These are phyloP conservation scores for Fusarium sp. DNA, from an alignment of 2,329 filamentous ascomycete species.

Conservation along the genomic window DNA sequence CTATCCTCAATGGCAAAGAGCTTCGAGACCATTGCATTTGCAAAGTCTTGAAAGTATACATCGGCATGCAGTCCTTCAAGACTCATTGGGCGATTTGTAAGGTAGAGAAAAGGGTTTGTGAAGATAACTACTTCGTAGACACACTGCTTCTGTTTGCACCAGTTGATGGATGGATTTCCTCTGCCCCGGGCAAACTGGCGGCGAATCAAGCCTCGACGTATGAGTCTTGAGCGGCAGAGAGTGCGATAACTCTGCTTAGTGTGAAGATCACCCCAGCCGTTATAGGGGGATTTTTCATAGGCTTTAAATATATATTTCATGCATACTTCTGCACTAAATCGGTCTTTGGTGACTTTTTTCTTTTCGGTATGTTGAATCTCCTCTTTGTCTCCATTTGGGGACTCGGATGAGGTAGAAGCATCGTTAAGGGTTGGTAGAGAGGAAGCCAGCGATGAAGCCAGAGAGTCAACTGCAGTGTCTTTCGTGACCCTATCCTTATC, in stretches of 20 bases:
- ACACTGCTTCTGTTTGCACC: constrained; percentile 39
- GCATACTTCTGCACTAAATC: background rate
- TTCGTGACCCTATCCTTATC: background rate
- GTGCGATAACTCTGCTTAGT: constrained; percentile 9
- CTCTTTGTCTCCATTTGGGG: background rate
- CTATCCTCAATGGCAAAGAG: constrained; percentile 18
- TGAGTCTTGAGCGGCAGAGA: constrained; percentile 25
- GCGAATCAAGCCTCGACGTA: constrained; percentile 28
- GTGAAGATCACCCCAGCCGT: background rate
- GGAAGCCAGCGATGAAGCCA: background rate
- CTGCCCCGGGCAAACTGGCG: constrained; percentile 40
- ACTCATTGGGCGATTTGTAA: constrained; percentile 17
- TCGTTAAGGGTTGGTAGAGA: too few relatives aligned
- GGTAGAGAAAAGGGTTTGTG: constrained; percentile 12
- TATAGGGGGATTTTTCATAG: background rate
- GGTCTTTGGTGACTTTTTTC: background rate
- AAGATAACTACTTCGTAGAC: constrained; percentile 18
- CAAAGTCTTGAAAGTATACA: constrained; percentile 40
- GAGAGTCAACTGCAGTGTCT: background rate
- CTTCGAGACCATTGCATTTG: constrained; percentile 17
- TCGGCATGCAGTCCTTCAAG: constrained; percentile 10
- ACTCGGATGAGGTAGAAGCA: background rate
- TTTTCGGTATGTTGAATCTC: background rate
- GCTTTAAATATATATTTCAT: background rate
- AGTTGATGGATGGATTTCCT: constrained; percentile 23